Percentiles rank a stretch among this genome's conserved stretches.
Evolutionary conservation across 306 rosid species (phyloP).

Genomic region (Vigna nakashimae): DNA sequence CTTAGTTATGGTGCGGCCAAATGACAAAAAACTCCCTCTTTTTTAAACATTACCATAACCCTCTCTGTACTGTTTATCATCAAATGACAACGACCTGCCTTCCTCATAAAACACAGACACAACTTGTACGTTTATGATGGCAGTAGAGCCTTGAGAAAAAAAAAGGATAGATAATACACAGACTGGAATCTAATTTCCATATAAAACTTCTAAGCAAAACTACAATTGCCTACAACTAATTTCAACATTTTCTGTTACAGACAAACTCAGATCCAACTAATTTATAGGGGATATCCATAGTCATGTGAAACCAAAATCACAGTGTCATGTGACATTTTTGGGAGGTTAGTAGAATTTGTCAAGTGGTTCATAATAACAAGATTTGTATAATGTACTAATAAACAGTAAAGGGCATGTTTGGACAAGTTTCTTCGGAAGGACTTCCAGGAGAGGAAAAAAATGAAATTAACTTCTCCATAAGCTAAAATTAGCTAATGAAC

Average conservation of each 20-base stretch:
- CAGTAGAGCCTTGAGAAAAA: not conserved
- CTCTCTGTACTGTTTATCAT: not conserved
- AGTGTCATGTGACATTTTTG: not conserved
- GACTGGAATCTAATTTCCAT: not conserved
- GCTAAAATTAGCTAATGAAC: too few species aligned
- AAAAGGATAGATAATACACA: not conserved
- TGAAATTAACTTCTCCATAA: too few species aligned
- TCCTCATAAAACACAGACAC: not conserved
- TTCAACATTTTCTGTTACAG: not conserved
- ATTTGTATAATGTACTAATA: not conserved
- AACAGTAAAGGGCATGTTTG: not conserved
- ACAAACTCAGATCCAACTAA: not conserved
- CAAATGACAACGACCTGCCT: conserved; percentile 2
- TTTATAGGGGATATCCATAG: not conserved
- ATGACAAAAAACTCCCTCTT: conserved; percentile 6
- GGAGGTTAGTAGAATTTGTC: not conserved
- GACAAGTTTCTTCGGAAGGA: too few species aligned
- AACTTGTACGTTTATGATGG: not conserved
- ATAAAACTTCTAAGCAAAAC: not conserved
- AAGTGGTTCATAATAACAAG: not conserved
- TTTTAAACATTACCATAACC: not conserved
- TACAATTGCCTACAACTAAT: not conserved
- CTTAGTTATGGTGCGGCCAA: conserved; percentile 26
- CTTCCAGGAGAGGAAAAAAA: too few species aligned
- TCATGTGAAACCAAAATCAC: not conserved